phyloP scores from a whole-genome alignment of 2,329 filamentous ascomycete species.

The Calonectria montana region DNA sequence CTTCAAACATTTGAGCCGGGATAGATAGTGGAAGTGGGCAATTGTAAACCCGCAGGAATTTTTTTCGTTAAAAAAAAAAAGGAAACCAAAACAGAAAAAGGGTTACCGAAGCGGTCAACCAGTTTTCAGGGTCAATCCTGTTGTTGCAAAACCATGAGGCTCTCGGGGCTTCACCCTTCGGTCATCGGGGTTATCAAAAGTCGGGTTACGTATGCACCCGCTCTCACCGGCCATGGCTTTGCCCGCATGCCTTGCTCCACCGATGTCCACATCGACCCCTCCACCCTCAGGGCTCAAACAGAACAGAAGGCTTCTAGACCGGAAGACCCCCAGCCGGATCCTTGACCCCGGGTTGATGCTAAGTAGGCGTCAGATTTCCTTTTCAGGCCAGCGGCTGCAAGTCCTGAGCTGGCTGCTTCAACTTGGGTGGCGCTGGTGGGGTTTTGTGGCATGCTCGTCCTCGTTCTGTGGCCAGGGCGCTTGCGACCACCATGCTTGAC shows the following conservation, averaged over 20 bases:
- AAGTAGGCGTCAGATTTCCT: conserved; percentile 31
- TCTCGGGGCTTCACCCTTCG: not conserved
- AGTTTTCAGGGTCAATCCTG: not conserved
- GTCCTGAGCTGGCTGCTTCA: conserved; percentile 15
- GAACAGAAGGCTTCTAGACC: conserved; percentile 28
- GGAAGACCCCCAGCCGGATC: conserved; percentile 18
- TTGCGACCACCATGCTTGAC: conserved; percentile 16
- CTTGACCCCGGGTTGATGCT: conserved; percentile 30
- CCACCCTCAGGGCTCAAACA: conserved; percentile 24
- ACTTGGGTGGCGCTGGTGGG: conserved; percentile 4
- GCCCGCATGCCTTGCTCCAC: conserved; percentile 2
- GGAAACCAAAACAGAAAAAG: not conserved
- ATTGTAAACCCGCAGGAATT: not conserved
- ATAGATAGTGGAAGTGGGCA: not conserved
- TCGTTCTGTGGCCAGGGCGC: conserved; percentile 16
- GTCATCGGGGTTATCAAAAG: not conserved
- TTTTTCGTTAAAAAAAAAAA: not conserved
- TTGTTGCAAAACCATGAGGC: not conserved
- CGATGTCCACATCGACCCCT: conserved; percentile 5
- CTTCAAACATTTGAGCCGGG: not conserved
- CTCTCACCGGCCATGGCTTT: conserved; percentile 3
- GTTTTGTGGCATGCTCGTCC: not conserved
- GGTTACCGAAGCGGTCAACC: not conserved
- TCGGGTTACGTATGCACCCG: conserved; percentile 4
- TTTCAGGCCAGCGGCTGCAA: conserved; percentile 20